Conservation (phyloP, 768 basidiomycete genomes). For the Epithele typhae region DNA sequence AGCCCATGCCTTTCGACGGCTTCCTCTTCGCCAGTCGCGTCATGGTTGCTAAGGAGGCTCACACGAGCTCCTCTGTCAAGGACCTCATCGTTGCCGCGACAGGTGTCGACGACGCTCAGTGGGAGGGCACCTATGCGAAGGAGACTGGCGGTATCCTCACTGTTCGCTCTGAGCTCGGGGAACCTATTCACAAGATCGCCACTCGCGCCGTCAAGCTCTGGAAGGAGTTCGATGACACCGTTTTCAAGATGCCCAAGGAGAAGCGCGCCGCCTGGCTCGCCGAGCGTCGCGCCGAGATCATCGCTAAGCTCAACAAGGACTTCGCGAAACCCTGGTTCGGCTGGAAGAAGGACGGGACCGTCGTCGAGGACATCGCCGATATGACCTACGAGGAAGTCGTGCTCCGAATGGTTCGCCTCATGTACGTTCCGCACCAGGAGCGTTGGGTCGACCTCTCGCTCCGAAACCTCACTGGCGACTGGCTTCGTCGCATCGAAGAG, state of each 20-base stretch:
- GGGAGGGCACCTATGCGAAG: conserved; percentile 94
- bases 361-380: conserved; percentile 83
- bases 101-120: conserved; percentile 86
- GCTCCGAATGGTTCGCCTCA: conserved; percentile 85
- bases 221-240: conserved; percentile 97
- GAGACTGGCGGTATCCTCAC: conserved; percentile 96
- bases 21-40: conserved; percentile 95
- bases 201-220: conserved; percentile 96
- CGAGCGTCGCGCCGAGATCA: conserved; percentile 85
- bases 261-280: conserved; percentile 87
- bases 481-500: conserved; percentile 94
- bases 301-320: conserved; percentile 88
- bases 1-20: conserved; percentile 98
- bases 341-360: conserved; percentile 86
- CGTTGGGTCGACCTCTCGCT: conserved; percentile 93
- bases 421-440: conserved; percentile 88
- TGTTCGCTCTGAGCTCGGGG: conserved; percentile 95
- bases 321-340: conserved; percentile 98
- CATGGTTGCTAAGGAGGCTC: conserved; percentile 99
- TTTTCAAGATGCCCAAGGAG: conserved; percentile 94
- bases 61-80: conserved; percentile 92
- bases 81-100: conserved; percentile 91
- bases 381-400: conserved; percentile 99
- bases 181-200: conserved; percentile 99
- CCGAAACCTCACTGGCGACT: conserved; percentile 93